Conservation (phyloP, 129 eudicot species). For the Tagetes erecta region DNA sequence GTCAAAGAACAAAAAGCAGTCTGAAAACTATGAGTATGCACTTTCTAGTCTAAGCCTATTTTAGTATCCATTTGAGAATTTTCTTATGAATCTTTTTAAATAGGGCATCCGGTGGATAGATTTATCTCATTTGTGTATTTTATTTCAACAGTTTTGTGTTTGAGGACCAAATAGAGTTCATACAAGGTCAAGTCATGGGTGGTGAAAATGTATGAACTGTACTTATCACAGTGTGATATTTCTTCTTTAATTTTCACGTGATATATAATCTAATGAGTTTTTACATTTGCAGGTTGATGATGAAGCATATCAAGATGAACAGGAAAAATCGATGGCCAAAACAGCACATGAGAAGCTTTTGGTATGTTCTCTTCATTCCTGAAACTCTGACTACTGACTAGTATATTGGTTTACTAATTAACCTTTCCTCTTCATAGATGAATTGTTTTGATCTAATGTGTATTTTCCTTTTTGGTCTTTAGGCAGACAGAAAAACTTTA, state of each 20-base stretch:
- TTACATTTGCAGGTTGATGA: constrained; percentile 55
- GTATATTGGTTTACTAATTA: constrained; percentile 4
- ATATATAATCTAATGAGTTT: constrained; percentile 14
- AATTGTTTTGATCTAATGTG: constrained; percentile 10
- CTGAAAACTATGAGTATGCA: constrained; percentile 78
- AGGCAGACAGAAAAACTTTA: constrained; percentile 88
- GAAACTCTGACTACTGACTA: background rate
- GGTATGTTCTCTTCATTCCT: constrained; percentile 41
- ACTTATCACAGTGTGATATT: background rate
- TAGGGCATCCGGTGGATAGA: background rate
- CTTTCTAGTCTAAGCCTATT: background rate
- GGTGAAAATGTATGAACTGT: constrained; percentile 71
- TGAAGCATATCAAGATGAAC: constrained; percentile 47
- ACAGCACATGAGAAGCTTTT: constrained; percentile 86
- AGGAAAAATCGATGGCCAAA: constrained; percentile 53
- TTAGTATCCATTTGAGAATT: background rate
- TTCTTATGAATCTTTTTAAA: background rate
- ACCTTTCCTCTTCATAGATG: constrained; percentile 6
- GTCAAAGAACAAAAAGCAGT: constrained; percentile 69
- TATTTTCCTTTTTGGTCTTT: constrained; percentile 24
- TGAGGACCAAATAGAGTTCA: constrained; percentile 94
- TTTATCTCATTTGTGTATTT: background rate
- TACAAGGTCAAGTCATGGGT: constrained; percentile 76
- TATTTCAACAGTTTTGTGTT: constrained; percentile 66
- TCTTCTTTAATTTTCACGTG: background rate